Conservation (phyloP, 441 rosid genomes). For the Erodium trifolium region DNA sequence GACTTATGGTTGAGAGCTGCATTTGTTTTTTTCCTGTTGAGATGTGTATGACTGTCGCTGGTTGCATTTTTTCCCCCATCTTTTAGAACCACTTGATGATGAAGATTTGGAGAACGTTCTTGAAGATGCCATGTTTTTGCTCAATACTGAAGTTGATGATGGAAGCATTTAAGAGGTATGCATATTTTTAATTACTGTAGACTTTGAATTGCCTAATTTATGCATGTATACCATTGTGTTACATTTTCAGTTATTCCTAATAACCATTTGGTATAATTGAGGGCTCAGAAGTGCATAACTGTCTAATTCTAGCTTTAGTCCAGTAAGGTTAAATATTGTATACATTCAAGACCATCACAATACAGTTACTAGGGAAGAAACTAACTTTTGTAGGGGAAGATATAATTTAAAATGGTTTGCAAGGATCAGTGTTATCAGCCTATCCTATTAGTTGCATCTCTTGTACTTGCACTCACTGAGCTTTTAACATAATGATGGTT, state of each 20-base stretch:
- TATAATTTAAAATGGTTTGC: background rate
- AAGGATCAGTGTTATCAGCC: background rate
- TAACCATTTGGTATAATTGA: no score
- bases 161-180: slow-evolving; percentile 77
- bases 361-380: background rate
- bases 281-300: no score
- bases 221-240: no score
- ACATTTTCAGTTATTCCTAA: no score
- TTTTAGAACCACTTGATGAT: slow-evolving; percentile 50
- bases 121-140: slow-evolving; percentile 49
- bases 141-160: slow-evolving; percentile 59
- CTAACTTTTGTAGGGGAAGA: background rate
- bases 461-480: background rate
- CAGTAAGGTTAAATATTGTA: background rate
- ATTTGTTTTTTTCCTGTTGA: background rate
- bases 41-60: background rate
- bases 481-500: background rate
- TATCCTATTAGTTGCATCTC: background rate
- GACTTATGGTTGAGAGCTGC: no score
- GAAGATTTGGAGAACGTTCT: slow-evolving; percentile 61
- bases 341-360: background rate
- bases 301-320: no score
- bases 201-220: background rate
- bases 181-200: background rate
- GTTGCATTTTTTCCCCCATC: background rate